Evolutionary conservation across 768 basidiomycete species (phyloP).

Genomic region (Lactarius trivialis): DNA sequence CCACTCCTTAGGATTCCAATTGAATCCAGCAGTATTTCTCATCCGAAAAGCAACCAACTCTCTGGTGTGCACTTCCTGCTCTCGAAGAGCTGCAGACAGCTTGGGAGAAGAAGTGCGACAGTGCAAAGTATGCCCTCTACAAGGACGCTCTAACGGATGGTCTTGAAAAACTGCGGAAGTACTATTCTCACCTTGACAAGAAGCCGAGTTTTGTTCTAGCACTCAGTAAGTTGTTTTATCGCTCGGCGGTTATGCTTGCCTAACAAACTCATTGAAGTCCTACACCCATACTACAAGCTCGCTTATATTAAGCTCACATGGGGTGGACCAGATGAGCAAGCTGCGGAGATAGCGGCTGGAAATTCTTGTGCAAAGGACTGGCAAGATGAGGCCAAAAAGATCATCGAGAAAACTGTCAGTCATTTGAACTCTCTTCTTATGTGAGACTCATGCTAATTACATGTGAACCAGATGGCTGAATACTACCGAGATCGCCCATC

Average conservation of each 20-base stretch:
- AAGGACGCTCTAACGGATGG: background rate
- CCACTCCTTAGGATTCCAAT: background rate
- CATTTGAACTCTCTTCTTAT: too few relatives aligned
- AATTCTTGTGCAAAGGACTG: too few relatives aligned
- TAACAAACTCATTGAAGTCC: background rate
- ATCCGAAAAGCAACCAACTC: background rate
- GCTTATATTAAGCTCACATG: background rate
- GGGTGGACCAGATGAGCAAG: background rate
- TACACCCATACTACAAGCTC: background rate
- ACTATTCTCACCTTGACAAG: background rate
- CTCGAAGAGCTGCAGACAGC: background rate
- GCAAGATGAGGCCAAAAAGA: too few relatives aligned
- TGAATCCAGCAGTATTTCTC: background rate
- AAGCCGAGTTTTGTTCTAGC: background rate
- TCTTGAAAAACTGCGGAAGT: background rate
- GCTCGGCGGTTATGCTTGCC: too few relatives aligned
- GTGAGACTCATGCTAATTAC: too few relatives aligned
- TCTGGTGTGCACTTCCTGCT: background rate
- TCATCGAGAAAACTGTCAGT: too few relatives aligned
- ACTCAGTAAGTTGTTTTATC: background rate
- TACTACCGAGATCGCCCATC: too few relatives aligned
- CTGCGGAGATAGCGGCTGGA: too few relatives aligned
- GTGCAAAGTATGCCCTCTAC: background rate
- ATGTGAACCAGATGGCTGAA: too few relatives aligned
- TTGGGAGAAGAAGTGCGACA: background rate